Evolutionary conservation across 2,329 filamentous ascomycete species (phyloP), one percentile per base, ranked within the genome.

Genomic region (Colletotrichum magnum): DNA sequence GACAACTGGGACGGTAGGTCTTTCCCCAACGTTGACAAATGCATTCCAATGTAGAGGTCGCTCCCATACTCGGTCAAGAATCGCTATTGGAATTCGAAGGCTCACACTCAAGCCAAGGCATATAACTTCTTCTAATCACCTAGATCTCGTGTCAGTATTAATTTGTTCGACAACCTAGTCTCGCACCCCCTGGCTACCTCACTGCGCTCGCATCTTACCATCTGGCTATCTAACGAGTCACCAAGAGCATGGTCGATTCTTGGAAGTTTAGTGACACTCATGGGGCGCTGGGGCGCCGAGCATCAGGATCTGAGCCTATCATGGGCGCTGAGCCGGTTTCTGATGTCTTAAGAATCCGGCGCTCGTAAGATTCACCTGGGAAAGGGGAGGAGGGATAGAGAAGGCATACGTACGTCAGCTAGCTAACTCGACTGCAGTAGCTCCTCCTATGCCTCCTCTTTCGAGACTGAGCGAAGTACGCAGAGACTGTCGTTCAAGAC

Each of bases 401-500:
- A 43, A n/a, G 13, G 6, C 15, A 15, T 43, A 15, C 41, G 6
- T n/a, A n/a, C 15, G 2, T 12, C 41, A 16, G 24, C 13, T n/a
- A 24, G 5, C 50, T 52, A 24, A 48, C 16, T 18, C 16, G 3
- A 1, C 21, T 50, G 18, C 6, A 6, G 21, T 21, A 70, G 68
- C 10, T 45, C 58, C 18, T 64, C 62, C 18, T 69, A 52, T 16
- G 58, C 54, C 36, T 53, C 56, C 4, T 50, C 48, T 18, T 39
- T 39, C 18, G 48, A 52, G 43, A 9, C 58, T n/a, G 24, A 36
- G 6, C 58, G 58, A 36, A 52, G 58, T 18, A 41, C 26, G n/a
- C 58, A 69, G 12, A 58, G 36, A n/a, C 67, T 72, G 21, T 72
- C 69, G 5, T 65, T 72, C 6, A 68, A 65, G 7, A 65, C 70